phyloP scores from a whole-genome alignment of 208 protist species.

The Leishmania gerbilli region DNA sequence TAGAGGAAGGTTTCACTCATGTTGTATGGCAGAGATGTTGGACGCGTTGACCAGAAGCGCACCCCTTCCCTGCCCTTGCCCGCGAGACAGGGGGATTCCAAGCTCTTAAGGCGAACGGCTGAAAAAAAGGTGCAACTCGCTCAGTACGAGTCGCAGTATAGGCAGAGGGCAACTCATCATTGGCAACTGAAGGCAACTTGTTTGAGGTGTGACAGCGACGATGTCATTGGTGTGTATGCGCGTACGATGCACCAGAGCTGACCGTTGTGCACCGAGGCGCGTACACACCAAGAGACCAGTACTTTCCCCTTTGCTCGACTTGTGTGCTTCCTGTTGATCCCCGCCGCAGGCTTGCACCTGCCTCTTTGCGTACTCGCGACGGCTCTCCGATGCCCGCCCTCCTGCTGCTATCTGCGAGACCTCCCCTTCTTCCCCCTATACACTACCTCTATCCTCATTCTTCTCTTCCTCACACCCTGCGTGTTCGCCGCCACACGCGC shows the following conservation, averaged over 20 bases:
- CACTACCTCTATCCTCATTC: too few species aligned
- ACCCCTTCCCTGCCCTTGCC: too few species aligned
- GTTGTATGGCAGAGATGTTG: not conserved
- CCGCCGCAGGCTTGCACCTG: not conserved
- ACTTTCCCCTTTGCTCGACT: not conserved
- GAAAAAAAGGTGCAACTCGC: not conserved
- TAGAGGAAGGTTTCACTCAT: not conserved
- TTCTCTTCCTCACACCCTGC: not conserved
- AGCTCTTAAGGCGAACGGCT: not conserved
- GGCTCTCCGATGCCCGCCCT: not conserved
- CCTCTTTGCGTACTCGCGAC: too few species aligned
- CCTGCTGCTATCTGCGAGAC: not conserved
- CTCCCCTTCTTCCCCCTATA: not conserved
- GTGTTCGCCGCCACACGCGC: not conserved
- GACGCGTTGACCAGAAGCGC: not conserved
- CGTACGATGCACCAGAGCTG: not conserved
- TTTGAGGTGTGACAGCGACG: not conserved
- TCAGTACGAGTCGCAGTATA: not conserved
- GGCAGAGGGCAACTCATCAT: not conserved
- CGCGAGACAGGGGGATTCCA: not conserved
- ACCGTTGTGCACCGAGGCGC: not conserved
- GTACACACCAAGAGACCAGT: not conserved
- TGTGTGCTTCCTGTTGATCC: not conserved
- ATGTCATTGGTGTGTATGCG: not conserved
- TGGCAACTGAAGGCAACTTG: not conserved